Evolutionary conservation across 2,329 filamentous ascomycete species (phyloP).

Genomic region (Xylaria hypoxylon): DNA sequence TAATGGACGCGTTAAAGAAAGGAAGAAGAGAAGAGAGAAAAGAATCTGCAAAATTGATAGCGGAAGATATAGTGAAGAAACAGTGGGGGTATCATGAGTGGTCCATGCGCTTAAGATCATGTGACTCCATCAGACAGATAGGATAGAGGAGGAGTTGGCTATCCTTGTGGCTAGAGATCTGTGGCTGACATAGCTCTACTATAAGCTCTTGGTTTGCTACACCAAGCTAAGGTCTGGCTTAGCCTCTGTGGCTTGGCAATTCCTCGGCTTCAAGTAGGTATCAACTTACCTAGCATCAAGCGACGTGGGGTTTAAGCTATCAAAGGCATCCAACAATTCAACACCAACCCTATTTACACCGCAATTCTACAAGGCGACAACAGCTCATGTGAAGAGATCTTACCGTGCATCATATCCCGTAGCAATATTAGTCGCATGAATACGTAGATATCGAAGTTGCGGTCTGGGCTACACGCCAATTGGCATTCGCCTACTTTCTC

Average conservation of each 20-base stretch:
- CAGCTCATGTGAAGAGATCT: conserved; percentile 18
- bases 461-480: conserved; percentile 50
- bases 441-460: conserved; percentile 32
- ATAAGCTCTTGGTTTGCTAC: neutral
- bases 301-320: conserved; percentile 39
- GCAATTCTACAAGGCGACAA: conserved; percentile 28
- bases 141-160: no score
- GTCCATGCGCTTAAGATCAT: conserved; percentile 37
- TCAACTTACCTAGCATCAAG: conserved; percentile 24
- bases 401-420: conserved; percentile 22
- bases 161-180: neutral
- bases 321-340: conserved; percentile 27
- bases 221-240: neutral
- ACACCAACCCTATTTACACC: conserved; percentile 15
- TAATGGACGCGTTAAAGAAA: conserved; percentile 76
- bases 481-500: conserved; percentile 45
- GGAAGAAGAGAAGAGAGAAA: conserved; percentile 53
- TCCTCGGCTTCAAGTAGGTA: conserved; percentile 16
- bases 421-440: conserved; percentile 28
- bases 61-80: conserved; percentile 33
- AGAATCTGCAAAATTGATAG: conserved; percentile 37
- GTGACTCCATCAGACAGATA: conserved; percentile 34
- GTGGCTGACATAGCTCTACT: conserved; percentile 12
- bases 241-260: conserved; percentile 35
- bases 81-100: conserved; percentile 34